phyloP scores from a whole-genome alignment of 352 stramenopile genomes.

The Detonula confervacea region DNA sequence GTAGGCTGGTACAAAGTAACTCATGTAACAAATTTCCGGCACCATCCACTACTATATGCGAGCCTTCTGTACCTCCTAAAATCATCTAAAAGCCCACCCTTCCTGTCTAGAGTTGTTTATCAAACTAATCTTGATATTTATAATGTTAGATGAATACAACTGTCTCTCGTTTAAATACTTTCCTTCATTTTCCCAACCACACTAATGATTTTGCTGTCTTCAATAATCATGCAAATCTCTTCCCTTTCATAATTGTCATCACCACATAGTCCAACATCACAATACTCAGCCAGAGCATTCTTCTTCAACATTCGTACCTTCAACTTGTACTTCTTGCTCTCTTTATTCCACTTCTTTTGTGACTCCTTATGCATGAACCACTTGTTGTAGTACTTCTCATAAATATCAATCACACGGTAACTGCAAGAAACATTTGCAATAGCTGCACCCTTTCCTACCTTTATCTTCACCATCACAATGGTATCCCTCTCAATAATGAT shows the following conservation, averaged over 20 bases:
- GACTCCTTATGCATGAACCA: not conserved
- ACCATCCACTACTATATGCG: too few species aligned
- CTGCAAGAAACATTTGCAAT: not conserved
- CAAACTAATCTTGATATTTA: too few species aligned
- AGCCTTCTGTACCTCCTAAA: too few species aligned
- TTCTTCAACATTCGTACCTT: not conserved
- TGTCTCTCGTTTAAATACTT: too few species aligned
- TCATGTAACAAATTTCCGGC: too few species aligned
- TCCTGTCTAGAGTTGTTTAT: too few species aligned
- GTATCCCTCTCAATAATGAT: conserved; percentile 1
- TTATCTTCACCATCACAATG: not conserved
- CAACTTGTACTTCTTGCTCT: not conserved
- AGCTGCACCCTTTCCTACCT: not conserved
- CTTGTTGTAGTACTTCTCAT: conserved; percentile 17
- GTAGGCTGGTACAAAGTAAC: too few species aligned
- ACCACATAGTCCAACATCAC: not conserved
- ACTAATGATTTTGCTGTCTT: not conserved
- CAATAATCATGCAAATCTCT: not conserved
- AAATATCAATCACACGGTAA: not conserved
- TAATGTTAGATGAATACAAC: too few species aligned
- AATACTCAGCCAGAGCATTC: not conserved
- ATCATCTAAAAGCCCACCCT: too few species aligned
- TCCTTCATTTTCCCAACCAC: not conserved
- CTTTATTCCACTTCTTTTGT: not conserved
- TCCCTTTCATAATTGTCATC: not conserved